phyloP scores from a whole-genome alignment of 345 rosid species.

The Erodium maritimum region DNA sequence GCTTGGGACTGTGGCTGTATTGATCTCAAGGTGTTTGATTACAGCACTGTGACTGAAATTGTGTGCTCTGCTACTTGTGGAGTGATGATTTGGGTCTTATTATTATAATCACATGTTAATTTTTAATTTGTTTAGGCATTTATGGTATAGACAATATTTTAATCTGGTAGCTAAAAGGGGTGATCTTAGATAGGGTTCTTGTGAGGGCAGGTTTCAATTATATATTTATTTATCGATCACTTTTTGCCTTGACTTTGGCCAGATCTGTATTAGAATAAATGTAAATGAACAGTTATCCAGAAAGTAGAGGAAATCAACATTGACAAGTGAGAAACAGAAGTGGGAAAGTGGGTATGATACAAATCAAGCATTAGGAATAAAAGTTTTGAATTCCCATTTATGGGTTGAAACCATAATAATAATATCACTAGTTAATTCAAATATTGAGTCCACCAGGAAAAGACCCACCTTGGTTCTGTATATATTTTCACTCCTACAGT shows the following conservation, averaged over 20 bases:
- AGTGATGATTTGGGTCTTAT: not conserved
- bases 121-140: not conserved
- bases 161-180: too few species aligned
- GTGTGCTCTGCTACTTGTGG: too few species aligned
- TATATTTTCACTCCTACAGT: too few species aligned
- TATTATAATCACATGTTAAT: too few species aligned
- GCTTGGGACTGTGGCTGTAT: not conserved
- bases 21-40: not conserved
- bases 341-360: not conserved
- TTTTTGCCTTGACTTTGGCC: not conserved
- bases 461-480: not conserved
- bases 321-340: not conserved
- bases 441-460: not conserved
- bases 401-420: not conserved
- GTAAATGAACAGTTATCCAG: not conserved
- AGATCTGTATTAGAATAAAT: not conserved
- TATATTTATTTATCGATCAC: too few species aligned
- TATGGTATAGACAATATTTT: not conserved
- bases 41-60: too few species aligned
- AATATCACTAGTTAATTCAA: not conserved
- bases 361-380: not conserved
- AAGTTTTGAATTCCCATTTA: not conserved
- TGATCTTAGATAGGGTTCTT: not conserved
- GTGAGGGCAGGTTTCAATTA: not conserved
- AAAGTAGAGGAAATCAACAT: not conserved